Conservation (phyloP, 768 basidiomycete species). For the Flagelloscypha sp. region DNA sequence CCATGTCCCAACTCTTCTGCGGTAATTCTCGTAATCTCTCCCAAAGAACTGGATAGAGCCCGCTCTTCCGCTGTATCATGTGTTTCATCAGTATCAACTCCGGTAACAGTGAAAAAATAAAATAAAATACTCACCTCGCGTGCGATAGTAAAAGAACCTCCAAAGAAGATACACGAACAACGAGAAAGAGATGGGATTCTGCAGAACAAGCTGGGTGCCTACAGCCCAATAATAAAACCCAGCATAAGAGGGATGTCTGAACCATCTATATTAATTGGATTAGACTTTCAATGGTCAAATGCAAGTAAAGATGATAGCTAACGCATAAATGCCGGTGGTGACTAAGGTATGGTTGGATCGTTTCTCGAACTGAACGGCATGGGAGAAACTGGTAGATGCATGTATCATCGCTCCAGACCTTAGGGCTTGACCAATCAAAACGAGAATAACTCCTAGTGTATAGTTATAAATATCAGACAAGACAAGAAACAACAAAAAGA, state of each 20-base stretch:
- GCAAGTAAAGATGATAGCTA: constrained; percentile 20
- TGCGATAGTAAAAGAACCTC: constrained; percentile 81
- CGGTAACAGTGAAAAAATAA: neutral
- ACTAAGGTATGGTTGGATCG: constrained; percentile 70
- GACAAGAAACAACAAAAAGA: constrained; percentile 3
- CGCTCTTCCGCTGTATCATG: constrained; percentile 66
- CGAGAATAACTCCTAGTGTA: constrained; percentile 51
- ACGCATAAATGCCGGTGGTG: constrained; percentile 86
- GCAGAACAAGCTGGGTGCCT: constrained; percentile 86
- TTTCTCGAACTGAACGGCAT: constrained; percentile 74
- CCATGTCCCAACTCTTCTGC: constrained; percentile 68
- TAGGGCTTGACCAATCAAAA: constrained; percentile 64
- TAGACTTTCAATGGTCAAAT: constrained; percentile 2
- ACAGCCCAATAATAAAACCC: constrained; percentile 99
- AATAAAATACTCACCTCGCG: constrained; percentile 49
- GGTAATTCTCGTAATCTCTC: constrained; percentile 72
- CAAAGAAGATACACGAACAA: constrained; percentile 65
- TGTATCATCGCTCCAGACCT: constrained; percentile 95
- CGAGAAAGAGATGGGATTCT: constrained; percentile 71
- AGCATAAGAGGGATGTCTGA: constrained; percentile 91
- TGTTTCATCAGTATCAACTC: constrained; percentile 2
- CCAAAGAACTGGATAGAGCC: constrained; percentile 85
- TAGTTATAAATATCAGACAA: neutral
- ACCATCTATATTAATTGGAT: constrained; percentile 44
- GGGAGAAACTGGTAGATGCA: constrained; percentile 89